Evolutionary conservation across 352 stramenopile species (phyloP).

Genomic region (Peronospora belbahrii): DNA sequence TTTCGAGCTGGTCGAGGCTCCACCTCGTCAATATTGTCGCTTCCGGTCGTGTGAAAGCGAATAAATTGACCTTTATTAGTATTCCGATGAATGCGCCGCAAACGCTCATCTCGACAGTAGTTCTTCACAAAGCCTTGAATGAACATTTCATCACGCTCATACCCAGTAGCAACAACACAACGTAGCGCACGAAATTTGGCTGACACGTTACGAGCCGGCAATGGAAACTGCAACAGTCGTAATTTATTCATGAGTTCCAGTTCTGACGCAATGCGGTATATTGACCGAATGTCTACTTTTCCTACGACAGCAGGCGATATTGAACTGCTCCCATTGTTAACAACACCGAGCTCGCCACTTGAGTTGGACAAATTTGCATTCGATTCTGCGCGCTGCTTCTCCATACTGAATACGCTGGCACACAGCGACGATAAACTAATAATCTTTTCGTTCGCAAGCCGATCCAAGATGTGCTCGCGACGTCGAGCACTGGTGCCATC

Average conservation of each 20-base stretch:
- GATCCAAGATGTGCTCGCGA: slow-evolving; percentile 52
- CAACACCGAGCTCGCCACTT: slow-evolving; percentile 3
- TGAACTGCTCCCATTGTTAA: slow-evolving; percentile 11
- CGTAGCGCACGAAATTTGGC: slow-evolving; percentile 70
- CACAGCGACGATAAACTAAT: slow-evolving; percentile 71
- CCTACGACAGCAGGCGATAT: slow-evolving; percentile 29
- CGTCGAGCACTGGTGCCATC: slow-evolving; percentile 53
- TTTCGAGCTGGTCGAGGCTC: slow-evolving; percentile 16
- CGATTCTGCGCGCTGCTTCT: slow-evolving; percentile 28
- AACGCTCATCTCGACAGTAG: slow-evolving; percentile 69
- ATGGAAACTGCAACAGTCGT: slow-evolving; percentile 49
- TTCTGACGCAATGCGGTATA: slow-evolving; percentile 58
- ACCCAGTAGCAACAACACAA: slow-evolving; percentile 56
- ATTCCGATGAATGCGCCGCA: slow-evolving; percentile 60
- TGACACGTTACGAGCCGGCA: slow-evolving; percentile 69
- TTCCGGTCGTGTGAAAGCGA: slow-evolving; percentile 34
- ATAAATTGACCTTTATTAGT: slow-evolving; percentile 47
- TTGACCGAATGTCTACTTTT: slow-evolving; percentile 62
- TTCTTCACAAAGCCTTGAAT: slow-evolving; percentile 71
- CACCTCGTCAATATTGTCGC: slow-evolving; percentile 34
- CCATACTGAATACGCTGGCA: slow-evolving; percentile 73
- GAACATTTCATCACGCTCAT: slow-evolving; percentile 59
- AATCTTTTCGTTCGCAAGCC: slow-evolving; percentile 58
- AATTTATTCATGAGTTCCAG: slow-evolving; percentile 45
- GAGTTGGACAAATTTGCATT: slow-evolving; percentile 2